phyloP scores from a whole-genome alignment of 805 yeast species.

The Yarrowia sp. region DNA sequence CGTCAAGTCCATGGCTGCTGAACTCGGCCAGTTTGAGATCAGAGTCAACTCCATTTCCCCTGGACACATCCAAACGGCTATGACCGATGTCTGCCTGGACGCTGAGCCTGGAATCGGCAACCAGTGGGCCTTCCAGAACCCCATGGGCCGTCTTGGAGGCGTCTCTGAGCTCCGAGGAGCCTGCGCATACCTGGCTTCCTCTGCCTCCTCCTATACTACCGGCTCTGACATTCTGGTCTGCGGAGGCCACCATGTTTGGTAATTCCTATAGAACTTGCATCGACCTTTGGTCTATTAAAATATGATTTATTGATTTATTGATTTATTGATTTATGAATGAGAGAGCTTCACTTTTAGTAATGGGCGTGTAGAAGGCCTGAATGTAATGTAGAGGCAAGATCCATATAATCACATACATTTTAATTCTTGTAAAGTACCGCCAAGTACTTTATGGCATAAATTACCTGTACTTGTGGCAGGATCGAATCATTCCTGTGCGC shows the following conservation, averaged over 20 bases:
- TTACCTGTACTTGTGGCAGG: too few species aligned
- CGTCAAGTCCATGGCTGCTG: constrained; percentile 71
- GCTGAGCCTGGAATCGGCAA: constrained; percentile 54
- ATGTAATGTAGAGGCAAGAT: too few species aligned
- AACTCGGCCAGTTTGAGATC: constrained; percentile 76
- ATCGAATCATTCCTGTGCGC: too few species aligned
- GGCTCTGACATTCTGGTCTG: constrained; percentile 82
- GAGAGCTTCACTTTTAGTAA: too few species aligned
- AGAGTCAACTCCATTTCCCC: constrained; percentile 78
- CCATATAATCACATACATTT: too few species aligned
- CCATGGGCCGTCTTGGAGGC: constrained; percentile 80
- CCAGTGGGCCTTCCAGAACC: constrained; percentile 69
- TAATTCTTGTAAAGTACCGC: too few species aligned
- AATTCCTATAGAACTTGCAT: too few species aligned
- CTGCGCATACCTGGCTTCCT: constrained; percentile 67
- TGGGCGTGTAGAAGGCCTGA: too few species aligned
- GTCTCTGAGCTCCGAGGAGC: constrained; percentile 81
- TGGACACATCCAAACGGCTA: constrained; percentile 77
- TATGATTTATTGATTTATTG: too few species aligned
- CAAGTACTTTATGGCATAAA: too few species aligned
- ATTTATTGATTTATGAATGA: too few species aligned
- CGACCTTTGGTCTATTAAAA: too few species aligned
- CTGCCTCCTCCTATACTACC: constrained; percentile 76
- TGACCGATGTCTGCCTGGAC: constrained; percentile 66
- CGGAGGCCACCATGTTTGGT: constrained; percentile 88